A percentile compares a stretch with the other conserved stretches of the same genome.
Evolutionary conservation across 1,139 yeast genomes (phyloP).

Genomic region (Hemisphaericaspora subhashii): DNA sequence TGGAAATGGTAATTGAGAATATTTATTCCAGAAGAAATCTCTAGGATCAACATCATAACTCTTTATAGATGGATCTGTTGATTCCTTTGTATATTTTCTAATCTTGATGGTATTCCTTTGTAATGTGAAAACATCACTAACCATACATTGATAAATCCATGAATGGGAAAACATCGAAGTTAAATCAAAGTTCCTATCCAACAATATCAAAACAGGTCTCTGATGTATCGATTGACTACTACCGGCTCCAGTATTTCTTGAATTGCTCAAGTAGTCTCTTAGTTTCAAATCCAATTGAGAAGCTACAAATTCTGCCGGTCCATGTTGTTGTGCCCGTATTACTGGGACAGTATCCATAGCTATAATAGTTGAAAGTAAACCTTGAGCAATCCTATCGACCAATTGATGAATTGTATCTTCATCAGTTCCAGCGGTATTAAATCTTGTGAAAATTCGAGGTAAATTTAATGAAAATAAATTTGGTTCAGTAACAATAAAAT

Average conservation of each 20-base stretch:
- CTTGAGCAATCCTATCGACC: conserved; percentile 73
- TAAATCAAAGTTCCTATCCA: conserved; percentile 88
- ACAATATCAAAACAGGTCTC: conserved; percentile 73
- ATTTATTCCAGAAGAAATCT: conserved; percentile 88
- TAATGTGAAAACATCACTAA: conserved; percentile 84
- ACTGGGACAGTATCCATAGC: conserved; percentile 83
- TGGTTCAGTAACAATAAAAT: conserved; percentile 91
- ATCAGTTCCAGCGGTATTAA: conserved; percentile 68
- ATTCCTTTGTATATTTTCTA: conserved; percentile 39
- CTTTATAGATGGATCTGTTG: conserved; percentile 38
- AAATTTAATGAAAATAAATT: conserved; percentile 80
- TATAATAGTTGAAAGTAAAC: conserved; percentile 75
- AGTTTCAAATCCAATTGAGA: conserved; percentile 78
- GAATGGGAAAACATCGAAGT: conserved; percentile 95
- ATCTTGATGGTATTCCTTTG: conserved; percentile 67
- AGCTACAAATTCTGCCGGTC: conserved; percentile 94
- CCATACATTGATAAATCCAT: conserved; percentile 97
- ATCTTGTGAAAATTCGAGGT: conserved; percentile 60
- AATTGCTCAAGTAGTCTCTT: conserved; percentile 79
- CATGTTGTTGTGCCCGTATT: conserved; percentile 86
- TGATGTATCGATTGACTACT: conserved; percentile 35
- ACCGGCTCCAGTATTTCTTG: conserved; percentile 34
- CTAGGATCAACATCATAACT: conserved; percentile 85
- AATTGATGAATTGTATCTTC: conserved; percentile 72
- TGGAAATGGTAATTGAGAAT: conserved; percentile 89